These are phyloP conservation scores for Hydnum rufescens DNA, from an alignment of 768 basidiomycete species.

Conservation along the genomic window DNA sequence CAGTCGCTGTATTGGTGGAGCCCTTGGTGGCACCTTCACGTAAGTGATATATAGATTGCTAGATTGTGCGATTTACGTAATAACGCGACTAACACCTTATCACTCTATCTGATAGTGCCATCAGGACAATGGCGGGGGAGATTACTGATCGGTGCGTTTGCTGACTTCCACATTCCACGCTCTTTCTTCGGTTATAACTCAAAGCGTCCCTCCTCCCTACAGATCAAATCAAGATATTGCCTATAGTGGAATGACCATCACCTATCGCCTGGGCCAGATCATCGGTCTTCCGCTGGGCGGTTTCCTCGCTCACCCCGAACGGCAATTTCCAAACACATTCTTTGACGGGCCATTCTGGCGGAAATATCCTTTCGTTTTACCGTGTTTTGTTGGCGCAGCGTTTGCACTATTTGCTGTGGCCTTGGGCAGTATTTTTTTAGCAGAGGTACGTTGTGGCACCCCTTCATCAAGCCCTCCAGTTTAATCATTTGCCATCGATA, in stretches of 20 bases:
- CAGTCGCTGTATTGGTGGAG: background rate
- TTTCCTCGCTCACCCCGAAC: slow-evolving; percentile 1
- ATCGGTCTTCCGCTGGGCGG: slow-evolving; percentile 1
- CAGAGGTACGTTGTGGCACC: background rate
- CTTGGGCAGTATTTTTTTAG: background rate
- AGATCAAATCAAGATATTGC: background rate
- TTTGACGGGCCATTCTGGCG: slow-evolving; percentile 3
- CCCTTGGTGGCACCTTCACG: background rate
- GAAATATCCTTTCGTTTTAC: background rate
- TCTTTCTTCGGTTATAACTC: background rate
- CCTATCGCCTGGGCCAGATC: slow-evolving; percentile 1
- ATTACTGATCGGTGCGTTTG: background rate
- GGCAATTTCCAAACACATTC: background rate
- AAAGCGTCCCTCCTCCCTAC: background rate
- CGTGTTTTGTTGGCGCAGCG: slow-evolving; percentile 2
- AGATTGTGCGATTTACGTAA: no score
- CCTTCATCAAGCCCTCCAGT: background rate
- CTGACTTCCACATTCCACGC: background rate
- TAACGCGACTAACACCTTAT: background rate
- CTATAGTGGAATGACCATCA: background rate
- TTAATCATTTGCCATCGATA: background rate
- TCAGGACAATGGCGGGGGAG: slow-evolving; percentile 2
- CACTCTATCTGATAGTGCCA: background rate
- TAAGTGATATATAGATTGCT: background rate
- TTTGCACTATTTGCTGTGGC: background rate